A percentile compares a stretch with the other conserved stretches of the same genome.
These are phyloP conservation scores for Helotiales sp. DNA, from an alignment of 2,329 filamentous ascomycete species.

Conservation along the genomic window DNA sequence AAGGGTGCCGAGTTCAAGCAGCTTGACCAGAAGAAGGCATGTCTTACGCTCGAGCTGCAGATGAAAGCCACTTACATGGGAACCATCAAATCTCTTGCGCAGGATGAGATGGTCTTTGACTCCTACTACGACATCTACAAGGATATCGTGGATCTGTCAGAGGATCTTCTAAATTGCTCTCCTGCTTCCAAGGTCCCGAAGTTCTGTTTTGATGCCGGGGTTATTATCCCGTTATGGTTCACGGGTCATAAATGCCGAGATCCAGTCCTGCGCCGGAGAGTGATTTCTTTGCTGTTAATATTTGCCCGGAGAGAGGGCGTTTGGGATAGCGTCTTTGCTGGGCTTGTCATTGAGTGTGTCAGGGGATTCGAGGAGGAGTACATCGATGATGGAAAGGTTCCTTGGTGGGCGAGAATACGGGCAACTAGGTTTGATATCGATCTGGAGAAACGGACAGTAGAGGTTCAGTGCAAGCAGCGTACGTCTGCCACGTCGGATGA, in stretches of 20 bases:
- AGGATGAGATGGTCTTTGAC: constrained; percentile 21
- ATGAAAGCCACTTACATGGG: constrained; percentile 24
- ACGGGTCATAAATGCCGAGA: constrained; percentile 68
- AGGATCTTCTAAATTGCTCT: constrained; percentile 18
- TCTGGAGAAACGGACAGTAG: constrained; percentile 16
- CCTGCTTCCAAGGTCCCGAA: constrained; percentile 15
- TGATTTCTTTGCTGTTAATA: constrained; percentile 62
- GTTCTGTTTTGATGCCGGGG: constrained; percentile 66
- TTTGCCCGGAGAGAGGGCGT: constrained; percentile 68
- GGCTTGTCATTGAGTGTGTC: constrained; percentile 17
- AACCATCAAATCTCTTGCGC: constrained; percentile 13
- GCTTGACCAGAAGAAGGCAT: constrained; percentile 16
- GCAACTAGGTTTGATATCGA: constrained; percentile 16
- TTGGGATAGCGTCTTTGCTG: constrained; percentile 55
- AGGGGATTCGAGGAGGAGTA: constrained; percentile 23
- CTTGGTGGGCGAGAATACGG: constrained; percentile 23
- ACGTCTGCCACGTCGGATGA: constrained; percentile 11
- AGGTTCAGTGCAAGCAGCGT: constrained; percentile 20
- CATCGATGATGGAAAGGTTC: constrained; percentile 18
- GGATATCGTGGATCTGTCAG: constrained; percentile 22
- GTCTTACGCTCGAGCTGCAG: constrained; percentile 20
- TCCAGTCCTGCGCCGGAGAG: constrained; percentile 59
- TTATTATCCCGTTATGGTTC: constrained; percentile 66
- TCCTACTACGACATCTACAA: constrained; percentile 15
- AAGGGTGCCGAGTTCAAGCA: neutral